A percentile compares a stretch with the other conserved stretches of the same genome.
These are phyloP conservation scores for Claviceps purpurea DNA, from an alignment of 2,329 filamentous ascomycete genomes.

Conservation along the genomic window DNA sequence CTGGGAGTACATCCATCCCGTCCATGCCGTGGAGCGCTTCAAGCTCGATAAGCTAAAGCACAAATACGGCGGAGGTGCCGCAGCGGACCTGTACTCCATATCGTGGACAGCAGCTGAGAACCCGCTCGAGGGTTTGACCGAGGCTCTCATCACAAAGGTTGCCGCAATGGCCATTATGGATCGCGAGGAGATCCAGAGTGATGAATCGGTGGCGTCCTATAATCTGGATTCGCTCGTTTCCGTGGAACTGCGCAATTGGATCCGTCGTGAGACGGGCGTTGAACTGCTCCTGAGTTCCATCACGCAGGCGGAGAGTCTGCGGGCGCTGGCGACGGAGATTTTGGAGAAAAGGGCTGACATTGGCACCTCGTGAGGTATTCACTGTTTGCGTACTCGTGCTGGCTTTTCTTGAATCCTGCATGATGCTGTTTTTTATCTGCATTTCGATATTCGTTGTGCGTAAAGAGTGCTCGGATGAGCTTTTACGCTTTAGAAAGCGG, in stretches of 20 bases:
- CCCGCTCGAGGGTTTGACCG: slow-evolving; percentile 2
- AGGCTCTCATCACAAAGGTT: slow-evolving; percentile 6
- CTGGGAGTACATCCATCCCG: slow-evolving; percentile 4
- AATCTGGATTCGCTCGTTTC: slow-evolving; percentile 29
- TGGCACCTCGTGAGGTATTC: background rate
- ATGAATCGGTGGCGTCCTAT: slow-evolving; percentile 18
- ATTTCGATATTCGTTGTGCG: no score
- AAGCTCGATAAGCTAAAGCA: background rate
- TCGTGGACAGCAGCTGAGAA: slow-evolving; percentile 3
- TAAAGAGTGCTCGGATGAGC: no score
- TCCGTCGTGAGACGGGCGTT: slow-evolving; percentile 21
- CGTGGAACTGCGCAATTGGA: slow-evolving; percentile 27
- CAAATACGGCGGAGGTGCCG: background rate
- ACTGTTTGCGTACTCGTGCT: no score
- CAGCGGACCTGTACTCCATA: background rate
- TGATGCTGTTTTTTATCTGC: no score
- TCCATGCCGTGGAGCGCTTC: slow-evolving; percentile 1
- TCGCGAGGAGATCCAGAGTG: slow-evolving; percentile 13
- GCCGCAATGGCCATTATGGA: slow-evolving; percentile 7
- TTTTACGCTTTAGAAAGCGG: no score
- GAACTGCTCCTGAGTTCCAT: slow-evolving; percentile 14
- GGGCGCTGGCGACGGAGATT: slow-evolving; percentile 1
- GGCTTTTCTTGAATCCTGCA: no score
- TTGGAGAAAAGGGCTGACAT: slow-evolving; percentile 2
- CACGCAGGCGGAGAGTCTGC: slow-evolving; percentile 2